Evolutionary conservation across 1,139 yeast genomes (phyloP).

Genomic region (Debaryomyces robertsiae): DNA sequence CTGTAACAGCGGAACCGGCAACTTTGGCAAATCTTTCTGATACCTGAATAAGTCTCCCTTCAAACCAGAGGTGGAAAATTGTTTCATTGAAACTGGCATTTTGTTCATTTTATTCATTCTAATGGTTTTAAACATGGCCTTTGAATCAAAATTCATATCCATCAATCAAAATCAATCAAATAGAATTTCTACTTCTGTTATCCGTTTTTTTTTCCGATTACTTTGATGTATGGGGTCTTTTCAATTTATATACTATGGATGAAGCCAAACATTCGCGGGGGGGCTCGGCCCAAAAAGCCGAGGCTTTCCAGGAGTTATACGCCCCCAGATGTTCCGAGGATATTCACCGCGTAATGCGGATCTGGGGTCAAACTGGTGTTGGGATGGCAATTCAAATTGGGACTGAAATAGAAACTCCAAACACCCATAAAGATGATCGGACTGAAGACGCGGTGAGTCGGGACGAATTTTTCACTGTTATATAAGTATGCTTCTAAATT

Average conservation of each 20-base stretch:
- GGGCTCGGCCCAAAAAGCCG: conserved; percentile 6
- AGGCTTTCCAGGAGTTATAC: conserved; percentile 4
- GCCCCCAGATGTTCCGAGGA: conserved; percentile 1
- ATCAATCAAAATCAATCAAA: conserved; percentile 1
- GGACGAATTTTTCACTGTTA: too few species aligned
- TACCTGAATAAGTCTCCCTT: conserved; percentile 73
- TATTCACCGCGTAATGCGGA: not conserved
- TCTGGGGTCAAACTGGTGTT: too few species aligned
- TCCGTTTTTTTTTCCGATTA: not conserved
- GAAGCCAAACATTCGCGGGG: conserved; percentile 9
- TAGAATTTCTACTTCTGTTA: not conserved
- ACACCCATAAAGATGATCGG: too few species aligned
- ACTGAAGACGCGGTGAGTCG: too few species aligned
- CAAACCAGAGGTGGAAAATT: conserved; percentile 36
- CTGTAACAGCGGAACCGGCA: conserved; percentile 84
- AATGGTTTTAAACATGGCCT: conserved; percentile 15
- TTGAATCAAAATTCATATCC: conserved; percentile 7
- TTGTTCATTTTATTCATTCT: conserved; percentile 15
- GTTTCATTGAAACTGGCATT: conserved; percentile 19
- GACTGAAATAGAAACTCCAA: too few species aligned
- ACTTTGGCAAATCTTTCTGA: conserved; percentile 75
- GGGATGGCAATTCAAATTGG: too few species aligned
- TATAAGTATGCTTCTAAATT: not conserved
- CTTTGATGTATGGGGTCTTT: conserved; percentile 4
- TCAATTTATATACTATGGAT: conserved; percentile 3